phyloP scores from a whole-genome alignment of 352 stramenopile species.

The Phytophthora citricola region DNA sequence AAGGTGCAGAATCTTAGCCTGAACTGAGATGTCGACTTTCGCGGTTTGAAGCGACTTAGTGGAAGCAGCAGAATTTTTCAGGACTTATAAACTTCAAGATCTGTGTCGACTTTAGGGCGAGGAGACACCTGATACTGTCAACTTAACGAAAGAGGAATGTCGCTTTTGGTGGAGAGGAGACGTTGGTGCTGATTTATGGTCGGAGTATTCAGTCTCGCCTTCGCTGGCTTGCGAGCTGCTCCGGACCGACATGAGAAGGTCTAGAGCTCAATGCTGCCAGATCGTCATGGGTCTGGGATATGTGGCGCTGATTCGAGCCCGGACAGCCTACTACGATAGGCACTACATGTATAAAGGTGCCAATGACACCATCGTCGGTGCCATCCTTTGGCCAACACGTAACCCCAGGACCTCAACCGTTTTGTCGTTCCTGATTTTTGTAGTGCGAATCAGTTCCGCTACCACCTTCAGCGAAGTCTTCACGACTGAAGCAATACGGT shows the following conservation, averaged over 20 bases:
- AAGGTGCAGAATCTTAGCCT: conserved; percentile 24
- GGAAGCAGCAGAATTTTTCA: neutral
- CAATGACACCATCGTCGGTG: too few relatives aligned
- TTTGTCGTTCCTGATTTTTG: conserved; percentile 33
- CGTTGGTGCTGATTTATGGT: conserved; percentile 42
- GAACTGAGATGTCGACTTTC: conserved; percentile 20
- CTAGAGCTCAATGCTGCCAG: conserved; percentile 6
- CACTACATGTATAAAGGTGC: neutral
- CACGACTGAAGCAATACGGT: conserved; percentile 25
- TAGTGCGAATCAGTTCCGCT: conserved; percentile 32
- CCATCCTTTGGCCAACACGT: neutral
- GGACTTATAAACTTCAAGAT: conserved; percentile 8
- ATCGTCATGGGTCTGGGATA: conserved; percentile 20
- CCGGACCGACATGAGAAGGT: conserved; percentile 21
- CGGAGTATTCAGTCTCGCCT: conserved; percentile 18
- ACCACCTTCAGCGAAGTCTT: conserved; percentile 3
- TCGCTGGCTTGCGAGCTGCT: conserved; percentile 17
- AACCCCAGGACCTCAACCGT: conserved; percentile 2
- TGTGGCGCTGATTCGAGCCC: conserved; percentile 8
- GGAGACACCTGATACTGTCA: conserved; percentile 7
- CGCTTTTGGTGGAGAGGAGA: conserved; percentile 38
- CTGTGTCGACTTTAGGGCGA: conserved; percentile 20
- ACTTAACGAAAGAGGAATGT: conserved; percentile 22
- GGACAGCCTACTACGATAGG: neutral
- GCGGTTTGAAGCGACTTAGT: neutral